Percentiles rank a stretch among this genome's conserved stretches.
phyloP scores from a whole-genome alignment of 1,139 yeast species.

The Blastobotrys petasosporus region DNA sequence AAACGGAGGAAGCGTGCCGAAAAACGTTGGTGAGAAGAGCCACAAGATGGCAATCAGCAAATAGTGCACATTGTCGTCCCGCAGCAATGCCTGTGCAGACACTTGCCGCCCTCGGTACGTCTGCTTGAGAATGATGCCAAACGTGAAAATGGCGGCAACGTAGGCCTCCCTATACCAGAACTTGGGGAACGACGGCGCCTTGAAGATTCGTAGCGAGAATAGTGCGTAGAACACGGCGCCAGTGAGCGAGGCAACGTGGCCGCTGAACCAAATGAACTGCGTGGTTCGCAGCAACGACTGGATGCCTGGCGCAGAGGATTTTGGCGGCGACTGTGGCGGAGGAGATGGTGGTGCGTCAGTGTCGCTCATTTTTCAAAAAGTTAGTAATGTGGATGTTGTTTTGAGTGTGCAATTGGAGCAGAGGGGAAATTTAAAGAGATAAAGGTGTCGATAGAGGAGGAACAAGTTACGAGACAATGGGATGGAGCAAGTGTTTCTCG shows the following conservation, averaged over 20 bases:
- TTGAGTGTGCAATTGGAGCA: background rate
- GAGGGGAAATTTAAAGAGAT: background rate
- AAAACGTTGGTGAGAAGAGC: slow-evolving; percentile 48
- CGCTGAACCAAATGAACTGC: slow-evolving; percentile 56
- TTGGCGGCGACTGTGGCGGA: too few species aligned
- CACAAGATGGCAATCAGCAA: slow-evolving; percentile 52
- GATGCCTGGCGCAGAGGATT: slow-evolving; percentile 3
- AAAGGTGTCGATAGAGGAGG: background rate
- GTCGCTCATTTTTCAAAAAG: background rate
- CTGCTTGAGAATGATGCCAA: slow-evolving; percentile 71
- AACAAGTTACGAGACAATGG: background rate
- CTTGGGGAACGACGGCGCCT: slow-evolving; percentile 34
- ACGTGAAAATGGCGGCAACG: slow-evolving; percentile 63
- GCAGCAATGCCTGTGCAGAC: slow-evolving; percentile 35
- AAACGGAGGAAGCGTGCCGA: slow-evolving; percentile 59
- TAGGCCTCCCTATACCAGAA: slow-evolving; percentile 58
- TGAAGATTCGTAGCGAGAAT: slow-evolving; percentile 33
- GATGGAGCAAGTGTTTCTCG: background rate
- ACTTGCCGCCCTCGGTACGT: slow-evolving; percentile 30
- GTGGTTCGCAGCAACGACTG: slow-evolving; percentile 31
- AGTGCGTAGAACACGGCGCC: slow-evolving; percentile 51
- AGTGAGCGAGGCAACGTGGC: slow-evolving; percentile 62
- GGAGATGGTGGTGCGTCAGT: slow-evolving; percentile 2
- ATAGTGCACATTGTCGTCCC: slow-evolving; percentile 67
- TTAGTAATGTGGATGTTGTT: too few species aligned